Evolutionary conservation across 108 stramenopile genomes (phyloP), one percentile per base, ranked within the genome.

Genomic region (Fragilariopsis cylindrus): DNA sequence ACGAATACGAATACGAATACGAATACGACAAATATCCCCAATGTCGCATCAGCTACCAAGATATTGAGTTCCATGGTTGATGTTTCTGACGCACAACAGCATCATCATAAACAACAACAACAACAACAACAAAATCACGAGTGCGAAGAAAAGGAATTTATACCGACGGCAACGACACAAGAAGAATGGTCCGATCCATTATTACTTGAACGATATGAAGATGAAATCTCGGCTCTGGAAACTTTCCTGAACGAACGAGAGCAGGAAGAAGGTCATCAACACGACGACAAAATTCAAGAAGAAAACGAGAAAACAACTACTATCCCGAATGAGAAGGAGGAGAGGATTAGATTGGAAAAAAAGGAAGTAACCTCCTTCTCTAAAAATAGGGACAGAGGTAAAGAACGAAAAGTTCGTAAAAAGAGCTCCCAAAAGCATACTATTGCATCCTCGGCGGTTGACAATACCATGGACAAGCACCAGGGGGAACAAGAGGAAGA

Each of bases 101-200:
- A 57, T 19, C 15, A 7, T 57, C 21, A 18, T 19, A n/a, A 57
- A 18, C 15, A 7, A 57, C 57, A 18, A n/a, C 18, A 12, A 12
- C 5, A 60, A 7, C 13, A 21, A 40, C 7, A 45, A 6, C 42
- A 63, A 45, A n/a, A 41, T 4, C 19, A 63, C 43, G 9, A 45
- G 46, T 45, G 8, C 8, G 4, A 30, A 63, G 7, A 63, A 43
- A 21, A 63, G n/a, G 6, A 3, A 7, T 43, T 44, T 4, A 63
- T 63, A 42, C 62, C 62, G 16, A 63, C 62, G 0, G 42, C 43
- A 12, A 30, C 0, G 30, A 30, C 5, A 13, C 40, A 63, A 45
- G 62, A 63, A 43, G 62, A 63, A 43, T 63, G 62, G 62, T 63
- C 62, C 43, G 1, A 63, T 63, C 62, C 62, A 4, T 45, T 63